A percentile compares a stretch with the other conserved stretches of the same genome.
These are phyloP conservation scores for Coelastrella sp. DNA, from an alignment of 139 green algal species.

Conservation along the genomic window DNA sequence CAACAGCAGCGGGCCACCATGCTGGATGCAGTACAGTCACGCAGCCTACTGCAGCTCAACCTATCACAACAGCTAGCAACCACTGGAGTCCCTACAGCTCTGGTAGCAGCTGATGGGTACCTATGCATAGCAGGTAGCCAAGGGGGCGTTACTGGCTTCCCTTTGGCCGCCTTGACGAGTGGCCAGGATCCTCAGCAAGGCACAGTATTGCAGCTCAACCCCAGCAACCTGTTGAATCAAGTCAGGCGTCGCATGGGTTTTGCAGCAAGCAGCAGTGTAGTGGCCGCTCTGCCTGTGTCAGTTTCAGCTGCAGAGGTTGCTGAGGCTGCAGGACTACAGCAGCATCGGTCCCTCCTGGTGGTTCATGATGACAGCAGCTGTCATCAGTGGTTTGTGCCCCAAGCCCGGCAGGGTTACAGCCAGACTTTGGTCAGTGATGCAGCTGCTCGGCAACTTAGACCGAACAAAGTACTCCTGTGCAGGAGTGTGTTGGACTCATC, in stretches of 20 bases:
- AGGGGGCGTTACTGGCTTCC: conserved; percentile 51
- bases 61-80: conserved; percentile 41
- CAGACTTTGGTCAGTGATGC: conserved; percentile 4
- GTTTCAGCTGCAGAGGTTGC: conserved; percentile 9
- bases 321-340: no score
- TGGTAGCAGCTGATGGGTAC: conserved; percentile 40
- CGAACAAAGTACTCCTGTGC: not conserved
- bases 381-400: conserved; percentile 48
- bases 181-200: not conserved
- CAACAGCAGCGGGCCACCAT: conserved; percentile 4
- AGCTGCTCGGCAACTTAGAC: conserved; percentile 7
- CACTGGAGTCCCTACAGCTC: conserved; percentile 51
- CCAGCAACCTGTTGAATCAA: conserved; percentile 9
- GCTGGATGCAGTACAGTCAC: not conserved
- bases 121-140: conserved; percentile 51
- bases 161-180: conserved; percentile 10
- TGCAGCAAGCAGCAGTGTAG: conserved; percentile 50
- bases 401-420: conserved; percentile 37
- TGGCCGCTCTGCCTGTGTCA: conserved; percentile 48
- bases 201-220: conserved; percentile 32
- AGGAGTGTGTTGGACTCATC: not conserved
- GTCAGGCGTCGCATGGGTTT: conserved; percentile 46
- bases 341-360: conserved; percentile 48
- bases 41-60: conserved; percentile 35
- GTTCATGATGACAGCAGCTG: conserved; percentile 57